Conservation (phyloP, 441 rosid species). For the Gossypium lobatum region DNA sequence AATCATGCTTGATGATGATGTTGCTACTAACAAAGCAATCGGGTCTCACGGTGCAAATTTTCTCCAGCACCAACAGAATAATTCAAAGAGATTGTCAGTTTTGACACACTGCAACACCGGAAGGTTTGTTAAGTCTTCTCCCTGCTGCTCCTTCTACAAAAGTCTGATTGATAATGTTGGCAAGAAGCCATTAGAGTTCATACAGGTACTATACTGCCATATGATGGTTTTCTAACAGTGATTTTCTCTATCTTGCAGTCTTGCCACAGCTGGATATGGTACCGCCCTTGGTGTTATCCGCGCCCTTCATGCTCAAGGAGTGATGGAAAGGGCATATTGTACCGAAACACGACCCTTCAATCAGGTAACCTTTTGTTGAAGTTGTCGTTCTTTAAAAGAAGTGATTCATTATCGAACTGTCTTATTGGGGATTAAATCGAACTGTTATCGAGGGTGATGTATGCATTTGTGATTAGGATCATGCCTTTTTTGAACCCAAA, state of each 20-base stretch:
- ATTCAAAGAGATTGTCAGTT: constrained; percentile 44
- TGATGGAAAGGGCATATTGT: constrained; percentile 75
- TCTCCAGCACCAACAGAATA: constrained; percentile 36
- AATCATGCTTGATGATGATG: constrained; percentile 75
- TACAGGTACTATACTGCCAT: neutral
- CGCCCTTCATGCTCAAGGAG: constrained; percentile 63
- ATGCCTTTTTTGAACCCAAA: neutral
- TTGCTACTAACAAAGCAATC: constrained; percentile 78
- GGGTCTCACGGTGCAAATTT: constrained; percentile 65
- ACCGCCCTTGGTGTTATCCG: constrained; percentile 93
- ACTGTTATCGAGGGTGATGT: no score
- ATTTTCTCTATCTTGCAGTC: constrained; percentile 37
- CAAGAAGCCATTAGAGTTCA: neutral
- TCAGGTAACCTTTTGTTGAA: constrained; percentile 44
- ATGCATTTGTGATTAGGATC: neutral
- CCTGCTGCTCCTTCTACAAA: neutral
- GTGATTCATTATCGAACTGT: no score
- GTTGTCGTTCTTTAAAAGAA: neutral
- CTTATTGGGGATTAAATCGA: no score
- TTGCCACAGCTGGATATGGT: constrained; percentile 97
- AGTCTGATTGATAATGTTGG: neutral
- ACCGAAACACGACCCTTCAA: constrained; percentile 99
- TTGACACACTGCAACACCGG: constrained; percentile 97
- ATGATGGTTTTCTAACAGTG: neutral
- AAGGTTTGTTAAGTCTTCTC: constrained; percentile 36